Base-by-base conservation (phyloP, 139 green algal species). In the Diplosphaera chodatii region DNA sequence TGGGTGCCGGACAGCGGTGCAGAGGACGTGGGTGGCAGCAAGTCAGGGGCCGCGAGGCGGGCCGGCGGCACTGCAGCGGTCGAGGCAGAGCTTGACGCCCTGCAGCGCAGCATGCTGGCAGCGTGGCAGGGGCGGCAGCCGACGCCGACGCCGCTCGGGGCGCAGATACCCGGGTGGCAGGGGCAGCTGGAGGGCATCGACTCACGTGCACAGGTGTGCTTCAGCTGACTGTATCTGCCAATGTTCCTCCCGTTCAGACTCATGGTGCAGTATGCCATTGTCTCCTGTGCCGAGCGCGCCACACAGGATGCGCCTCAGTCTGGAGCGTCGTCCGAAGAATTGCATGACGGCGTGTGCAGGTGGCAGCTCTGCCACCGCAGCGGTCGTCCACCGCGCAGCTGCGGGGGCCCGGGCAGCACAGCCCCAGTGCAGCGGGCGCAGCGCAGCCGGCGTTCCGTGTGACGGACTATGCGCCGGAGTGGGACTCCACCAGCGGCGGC, bases 391-490 rank as follows among this genome's bases (percentile, higher is more conserved):
- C n/a, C n/a, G n/a, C n/a, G n/a, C n/a, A n/a, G n/a, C n/a, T n/a
- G n/a, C n/a, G n/a, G n/a, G n/a, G n/a, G n/a, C n/a, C n/a, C n/a
- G n/a, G n/a, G n/a, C n/a, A n/a, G n/a, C n/a, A n/a, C n/a, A n/a
- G n/a, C n/a, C n/a, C 37, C 37, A 48, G 37, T 48, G 8, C 37
- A 48, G 48, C 13, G 48, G 16, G 48, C 16, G 48, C 13, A 3
- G 16, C 18, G 48, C 48, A 23, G 8, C 3, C 48, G 48, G 48
- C 48, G 48, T 59, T 59, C 48, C 48, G 48, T 18, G 48, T 59
- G 16, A 59, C 28, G 21, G 66, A 70, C 66, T 70, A 33, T 34
- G 33, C 66, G 21, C 66, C 66, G 0, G 34, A 70, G 22, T 70
- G 66, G 66, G 66, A 70, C 34, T 62, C 48, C 1, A 63, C 33